Evolutionary conservation across 2,329 filamentous ascomycete species (phyloP).

Genomic region (Onygena corvina): DNA sequence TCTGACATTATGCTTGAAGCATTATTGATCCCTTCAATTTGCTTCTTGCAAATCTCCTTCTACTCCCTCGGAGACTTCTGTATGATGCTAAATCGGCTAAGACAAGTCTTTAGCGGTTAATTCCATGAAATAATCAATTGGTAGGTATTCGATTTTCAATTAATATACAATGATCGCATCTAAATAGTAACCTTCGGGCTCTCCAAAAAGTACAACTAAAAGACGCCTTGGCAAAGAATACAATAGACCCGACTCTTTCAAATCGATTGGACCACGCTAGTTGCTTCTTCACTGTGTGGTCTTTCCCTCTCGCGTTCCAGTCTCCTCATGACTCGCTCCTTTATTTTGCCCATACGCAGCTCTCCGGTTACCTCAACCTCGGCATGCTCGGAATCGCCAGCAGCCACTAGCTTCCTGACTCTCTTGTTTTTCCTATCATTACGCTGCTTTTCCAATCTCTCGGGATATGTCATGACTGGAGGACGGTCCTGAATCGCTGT

Average conservation of each 20-base stretch:
- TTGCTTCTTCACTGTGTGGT: background rate
- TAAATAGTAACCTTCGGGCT: no score
- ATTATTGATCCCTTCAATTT: no score
- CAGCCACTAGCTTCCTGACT: conserved; percentile 15
- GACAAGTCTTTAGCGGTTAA: no score
- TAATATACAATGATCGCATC: no score
- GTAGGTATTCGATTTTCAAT: no score
- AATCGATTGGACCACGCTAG: background rate
- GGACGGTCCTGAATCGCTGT: conserved; percentile 27
- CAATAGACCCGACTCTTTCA: background rate
- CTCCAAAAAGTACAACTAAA: background rate
- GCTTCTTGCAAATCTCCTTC: no score
- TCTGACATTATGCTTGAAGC: no score
- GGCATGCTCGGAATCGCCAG: conserved; percentile 13
- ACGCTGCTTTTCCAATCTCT: conserved; percentile 25
- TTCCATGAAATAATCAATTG: no score
- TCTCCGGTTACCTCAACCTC: conserved; percentile 14
- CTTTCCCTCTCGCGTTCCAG: conserved; percentile 8
- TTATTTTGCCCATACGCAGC: conserved; percentile 21
- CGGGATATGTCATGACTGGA: conserved; percentile 25
- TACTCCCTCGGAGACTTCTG: no score
- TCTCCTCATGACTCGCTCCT: conserved; percentile 24
- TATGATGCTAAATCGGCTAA: no score
- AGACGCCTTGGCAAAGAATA: background rate
- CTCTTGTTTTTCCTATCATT: conserved; percentile 26